These are phyloP conservation scores for Globisporangium nodosum DNA, from an alignment of 352 stramenopile genomes.

Conservation along the genomic window DNA sequence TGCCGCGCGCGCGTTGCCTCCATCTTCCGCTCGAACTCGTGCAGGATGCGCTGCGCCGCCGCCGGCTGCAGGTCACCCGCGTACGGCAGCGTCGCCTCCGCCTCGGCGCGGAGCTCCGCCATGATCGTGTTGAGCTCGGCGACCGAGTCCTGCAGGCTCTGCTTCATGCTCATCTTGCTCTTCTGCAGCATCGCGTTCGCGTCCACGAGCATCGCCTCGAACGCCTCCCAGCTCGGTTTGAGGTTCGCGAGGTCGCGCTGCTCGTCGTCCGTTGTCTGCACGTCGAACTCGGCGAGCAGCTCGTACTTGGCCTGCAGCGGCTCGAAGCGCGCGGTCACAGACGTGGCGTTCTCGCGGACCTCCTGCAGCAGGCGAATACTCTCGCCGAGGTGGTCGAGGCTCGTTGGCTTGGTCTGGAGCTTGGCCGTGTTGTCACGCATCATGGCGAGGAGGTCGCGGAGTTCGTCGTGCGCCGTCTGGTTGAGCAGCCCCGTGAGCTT, in stretches of 20 bases:
- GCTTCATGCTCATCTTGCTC: slow-evolving; percentile 94
- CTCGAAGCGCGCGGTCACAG: slow-evolving; percentile 75
- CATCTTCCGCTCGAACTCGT: slow-evolving; percentile 89
- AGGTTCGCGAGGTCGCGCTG: slow-evolving; percentile 65
- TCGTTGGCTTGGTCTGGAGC: slow-evolving; percentile 76
- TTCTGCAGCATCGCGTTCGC: slow-evolving; percentile 90
- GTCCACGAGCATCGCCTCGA: slow-evolving; percentile 80
- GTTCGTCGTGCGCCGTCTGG: slow-evolving; percentile 85
- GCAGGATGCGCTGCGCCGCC: slow-evolving; percentile 51
- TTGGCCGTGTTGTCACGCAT: slow-evolving; percentile 87
- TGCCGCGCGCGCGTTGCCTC: slow-evolving; percentile 63
- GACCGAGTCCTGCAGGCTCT: slow-evolving; percentile 91
- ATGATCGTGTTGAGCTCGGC: slow-evolving; percentile 83
- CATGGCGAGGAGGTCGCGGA: slow-evolving; percentile 83
- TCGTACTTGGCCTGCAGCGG: slow-evolving; percentile 86
- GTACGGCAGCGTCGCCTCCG: slow-evolving; percentile 72
- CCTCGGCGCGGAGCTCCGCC: slow-evolving; percentile 70
- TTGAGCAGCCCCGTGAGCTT: slow-evolving; percentile 91
- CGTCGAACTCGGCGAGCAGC: slow-evolving; percentile 83
- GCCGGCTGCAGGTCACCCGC: slow-evolving; percentile 54
- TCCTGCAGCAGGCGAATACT: slow-evolving; percentile 88
- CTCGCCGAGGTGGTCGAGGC: slow-evolving; percentile 90
- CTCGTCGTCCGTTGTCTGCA: slow-evolving; percentile 86
- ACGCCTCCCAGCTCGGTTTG: slow-evolving; percentile 75
- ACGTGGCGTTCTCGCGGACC: slow-evolving; percentile 73